These are phyloP conservation scores for Sclerotinia borealis DNA, from an alignment of 2,329 filamentous ascomycete species.

Conservation along the genomic window DNA sequence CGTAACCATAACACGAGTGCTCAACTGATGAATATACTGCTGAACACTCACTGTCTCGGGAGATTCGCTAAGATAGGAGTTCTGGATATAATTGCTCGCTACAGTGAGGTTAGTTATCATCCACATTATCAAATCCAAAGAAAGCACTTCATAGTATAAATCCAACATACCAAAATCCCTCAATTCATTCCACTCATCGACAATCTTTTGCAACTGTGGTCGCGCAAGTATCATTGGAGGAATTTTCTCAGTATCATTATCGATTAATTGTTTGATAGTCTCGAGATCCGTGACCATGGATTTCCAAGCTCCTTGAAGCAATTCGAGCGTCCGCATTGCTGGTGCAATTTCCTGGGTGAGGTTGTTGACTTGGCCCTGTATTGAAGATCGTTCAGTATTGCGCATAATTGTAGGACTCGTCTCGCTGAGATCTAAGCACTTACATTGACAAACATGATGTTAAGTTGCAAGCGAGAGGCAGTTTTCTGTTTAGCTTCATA, in stretches of 20 bases:
- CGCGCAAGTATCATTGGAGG: not conserved
- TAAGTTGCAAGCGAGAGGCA: not conserved
- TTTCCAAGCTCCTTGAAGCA: not conserved
- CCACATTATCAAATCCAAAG: accelerated
- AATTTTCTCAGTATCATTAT: not conserved
- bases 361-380: not conserved
- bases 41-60: not conserved
- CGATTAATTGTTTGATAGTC: not conserved
- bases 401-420: accelerated
- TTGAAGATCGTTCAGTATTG: accelerated
- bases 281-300: not conserved
- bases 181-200: not conserved
- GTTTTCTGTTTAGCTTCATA: not conserved
- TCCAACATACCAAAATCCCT: not conserved
- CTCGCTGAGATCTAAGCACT: not conserved
- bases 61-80: not conserved
- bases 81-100: not conserved
- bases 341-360: not conserved
- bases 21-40: not conserved
- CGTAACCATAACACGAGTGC: not conserved
- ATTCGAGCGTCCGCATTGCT: not conserved
- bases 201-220: not conserved
- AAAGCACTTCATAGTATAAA: not conserved
- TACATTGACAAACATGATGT: not conserved
- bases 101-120: not conserved